Conservation (phyloP, 768 basidiomycete species). For the Gelatoporia subvermispora region DNA sequence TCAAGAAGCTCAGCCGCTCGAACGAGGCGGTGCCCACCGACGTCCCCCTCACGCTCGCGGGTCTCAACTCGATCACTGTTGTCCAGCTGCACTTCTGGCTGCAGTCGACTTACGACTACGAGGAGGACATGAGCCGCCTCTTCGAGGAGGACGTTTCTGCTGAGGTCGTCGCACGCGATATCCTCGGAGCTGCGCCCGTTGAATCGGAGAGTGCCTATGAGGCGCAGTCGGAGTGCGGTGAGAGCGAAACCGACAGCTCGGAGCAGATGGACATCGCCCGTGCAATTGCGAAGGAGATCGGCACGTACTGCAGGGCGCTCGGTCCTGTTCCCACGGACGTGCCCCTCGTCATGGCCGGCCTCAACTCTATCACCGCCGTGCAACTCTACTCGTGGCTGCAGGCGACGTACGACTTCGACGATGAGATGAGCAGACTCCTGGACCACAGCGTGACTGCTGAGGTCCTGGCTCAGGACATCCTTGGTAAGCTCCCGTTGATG, state of each 20-base stretch:
- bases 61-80: constrained; percentile 28
- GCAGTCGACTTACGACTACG: constrained; percentile 28
- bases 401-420: constrained; percentile 25
- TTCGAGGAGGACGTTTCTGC: constrained; percentile 28
- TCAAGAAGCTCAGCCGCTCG: constrained; percentile 26
- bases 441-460: constrained; percentile 25
- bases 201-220: background rate
- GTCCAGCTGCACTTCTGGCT: constrained; percentile 29
- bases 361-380: constrained; percentile 3
- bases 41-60: constrained; percentile 27
- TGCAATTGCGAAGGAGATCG: constrained; percentile 20
- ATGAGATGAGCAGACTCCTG: constrained; percentile 24
- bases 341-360: constrained; percentile 13
- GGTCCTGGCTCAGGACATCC: constrained; percentile 24
- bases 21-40: constrained; percentile 23
- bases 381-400: constrained; percentile 29
- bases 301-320: constrained; percentile 18
- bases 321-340: constrained; percentile 14
- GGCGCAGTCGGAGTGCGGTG: too few species aligned
- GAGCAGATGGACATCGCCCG: constrained; percentile 7
- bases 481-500: too few species aligned
- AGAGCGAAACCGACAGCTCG: too few species aligned
- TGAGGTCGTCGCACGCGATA: constrained; percentile 25
- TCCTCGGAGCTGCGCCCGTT: constrained; percentile 3
- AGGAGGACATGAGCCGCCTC: constrained; percentile 24